These are phyloP conservation scores for Funneliformis geosporum DNA, from an alignment of 192 early-diverging fungal genomes.

Conservation along the genomic window DNA sequence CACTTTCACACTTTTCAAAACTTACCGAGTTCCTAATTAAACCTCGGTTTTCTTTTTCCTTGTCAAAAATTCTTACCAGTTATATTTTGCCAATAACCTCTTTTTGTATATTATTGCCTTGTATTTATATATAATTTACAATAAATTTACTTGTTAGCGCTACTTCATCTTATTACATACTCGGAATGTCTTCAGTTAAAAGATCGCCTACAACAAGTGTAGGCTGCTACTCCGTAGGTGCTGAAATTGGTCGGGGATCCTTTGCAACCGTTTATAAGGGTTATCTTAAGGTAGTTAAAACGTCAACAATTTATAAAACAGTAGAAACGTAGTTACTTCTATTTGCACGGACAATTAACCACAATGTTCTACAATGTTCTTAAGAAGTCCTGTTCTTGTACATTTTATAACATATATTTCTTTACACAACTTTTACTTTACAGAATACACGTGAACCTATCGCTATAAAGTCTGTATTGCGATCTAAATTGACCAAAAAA, in stretches of 20 bases:
- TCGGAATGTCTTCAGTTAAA: conserved; percentile 1
- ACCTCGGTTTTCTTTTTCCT: too few relatives aligned
- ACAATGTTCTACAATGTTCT: not conserved
- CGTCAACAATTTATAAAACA: not conserved
- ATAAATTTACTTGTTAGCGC: too few relatives aligned
- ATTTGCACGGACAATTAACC: not conserved
- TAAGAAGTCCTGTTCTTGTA: not conserved
- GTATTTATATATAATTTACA: too few relatives aligned
- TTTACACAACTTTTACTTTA: conserved; percentile 10
- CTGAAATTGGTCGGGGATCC: conserved; percentile 91
- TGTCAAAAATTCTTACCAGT: too few relatives aligned
- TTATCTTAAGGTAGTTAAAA: conserved; percentile 60
- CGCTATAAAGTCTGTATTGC: conserved; percentile 89
- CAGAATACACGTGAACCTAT: conserved; percentile 63
- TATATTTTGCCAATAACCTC: too few relatives aligned
- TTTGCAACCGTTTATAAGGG: conserved; percentile 94
- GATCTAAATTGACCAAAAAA: conserved; percentile 87
- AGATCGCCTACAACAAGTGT: conserved; percentile 40
- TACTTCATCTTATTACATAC: not conserved
- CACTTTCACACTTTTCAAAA: too few relatives aligned
- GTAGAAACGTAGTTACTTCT: not conserved
- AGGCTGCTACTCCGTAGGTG: conserved; percentile 76
- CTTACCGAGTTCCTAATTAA: too few relatives aligned
- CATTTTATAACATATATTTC: not conserved
- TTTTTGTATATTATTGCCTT: too few relatives aligned